Evolutionary conservation across 2,329 filamentous ascomycete genomes (phyloP).

Genomic region (Lasiodiplodia theobromae): DNA sequence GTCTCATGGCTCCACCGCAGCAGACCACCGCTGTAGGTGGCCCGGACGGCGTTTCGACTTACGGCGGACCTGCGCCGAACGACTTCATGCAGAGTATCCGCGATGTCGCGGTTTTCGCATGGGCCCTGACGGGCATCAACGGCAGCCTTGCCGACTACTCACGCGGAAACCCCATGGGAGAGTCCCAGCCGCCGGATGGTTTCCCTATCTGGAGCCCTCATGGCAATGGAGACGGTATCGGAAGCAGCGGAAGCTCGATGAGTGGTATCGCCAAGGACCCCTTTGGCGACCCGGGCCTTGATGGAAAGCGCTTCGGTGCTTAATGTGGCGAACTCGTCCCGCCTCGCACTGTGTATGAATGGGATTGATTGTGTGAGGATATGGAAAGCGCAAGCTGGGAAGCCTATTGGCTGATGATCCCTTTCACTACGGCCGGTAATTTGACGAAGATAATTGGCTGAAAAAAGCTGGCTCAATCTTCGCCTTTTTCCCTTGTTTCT

Average conservation of each 20-base stretch:
- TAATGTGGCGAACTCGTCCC: not conserved
- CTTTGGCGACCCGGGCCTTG: conserved; percentile 46
- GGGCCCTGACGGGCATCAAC: conserved; percentile 82
- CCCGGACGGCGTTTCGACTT: not conserved
- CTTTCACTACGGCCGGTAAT: conserved; percentile 15
- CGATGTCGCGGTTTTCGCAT: conserved; percentile 87
- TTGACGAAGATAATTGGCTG: not conserved
- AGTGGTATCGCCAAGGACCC: conserved; percentile 35
- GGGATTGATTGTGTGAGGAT: not conserved
- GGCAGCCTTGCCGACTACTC: conserved; percentile 72
- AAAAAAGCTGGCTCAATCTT: not conserved
- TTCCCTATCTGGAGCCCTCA: conserved; percentile 63
- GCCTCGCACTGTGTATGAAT: not conserved
- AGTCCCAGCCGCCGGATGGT: conserved; percentile 67
- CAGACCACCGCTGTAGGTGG: conserved; percentile 39
- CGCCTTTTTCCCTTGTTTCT: not conserved
- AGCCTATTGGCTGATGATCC: conserved; percentile 6
- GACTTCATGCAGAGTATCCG: conserved; percentile 81
- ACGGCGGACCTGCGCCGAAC: conserved; percentile 62
- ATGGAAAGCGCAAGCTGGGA: conserved; percentile 1
- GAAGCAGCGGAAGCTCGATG: conserved; percentile 25
- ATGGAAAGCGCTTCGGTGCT: conserved; percentile 20
- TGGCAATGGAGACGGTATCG: conserved; percentile 6
- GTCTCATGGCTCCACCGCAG: conserved; percentile 28
- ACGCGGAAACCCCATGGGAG: conserved; percentile 67